These are phyloP conservation scores for Xerocomellus intermedius DNA, from an alignment of 768 basidiomycete species.

Conservation along the genomic window DNA sequence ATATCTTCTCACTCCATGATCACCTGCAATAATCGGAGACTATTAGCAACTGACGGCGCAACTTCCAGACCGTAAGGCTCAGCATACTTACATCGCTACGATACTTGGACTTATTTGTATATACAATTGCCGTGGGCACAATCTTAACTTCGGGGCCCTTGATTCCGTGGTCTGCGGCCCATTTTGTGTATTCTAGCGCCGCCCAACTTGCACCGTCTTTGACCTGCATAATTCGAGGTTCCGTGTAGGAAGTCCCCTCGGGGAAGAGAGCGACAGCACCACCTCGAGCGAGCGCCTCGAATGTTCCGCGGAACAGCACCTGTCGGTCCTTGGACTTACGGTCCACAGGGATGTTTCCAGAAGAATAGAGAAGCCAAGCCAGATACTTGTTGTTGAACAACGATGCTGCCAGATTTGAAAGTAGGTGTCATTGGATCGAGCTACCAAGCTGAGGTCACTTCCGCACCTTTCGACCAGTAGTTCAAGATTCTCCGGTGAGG, in stretches of 20 bases:
- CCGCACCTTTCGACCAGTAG: slow-evolving; percentile 89
- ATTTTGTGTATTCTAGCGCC: slow-evolving; percentile 87
- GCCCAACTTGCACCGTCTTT: slow-evolving; percentile 96
- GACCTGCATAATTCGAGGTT: slow-evolving; percentile 88
- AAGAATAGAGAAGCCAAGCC: slow-evolving; percentile 72
- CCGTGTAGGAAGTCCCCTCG: slow-evolving; percentile 91
- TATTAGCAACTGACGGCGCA: slow-evolving; percentile 12
- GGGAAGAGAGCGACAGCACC: slow-evolving; percentile 91
- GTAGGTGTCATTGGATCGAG: slow-evolving; percentile 10
- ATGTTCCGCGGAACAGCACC: slow-evolving; percentile 82
- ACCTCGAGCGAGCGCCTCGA: slow-evolving; percentile 78
- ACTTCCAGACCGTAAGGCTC: slow-evolving; percentile 22
- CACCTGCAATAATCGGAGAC: slow-evolving; percentile 42
- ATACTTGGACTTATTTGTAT: slow-evolving; percentile 96
- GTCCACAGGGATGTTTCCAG: slow-evolving; percentile 98
- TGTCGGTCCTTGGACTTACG: slow-evolving; percentile 92
- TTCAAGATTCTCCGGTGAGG: slow-evolving; percentile 81
- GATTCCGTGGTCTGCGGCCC: slow-evolving; percentile 59
- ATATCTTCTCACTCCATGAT: slow-evolving; percentile 61
- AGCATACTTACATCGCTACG: slow-evolving; percentile 71
- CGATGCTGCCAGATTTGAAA: slow-evolving; percentile 46
- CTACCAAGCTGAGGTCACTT: slow-evolving; percentile 10
- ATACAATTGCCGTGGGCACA: slow-evolving; percentile 86
- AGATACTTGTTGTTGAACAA: slow-evolving; percentile 80
- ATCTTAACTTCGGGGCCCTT: slow-evolving; percentile 51